Evolutionary conservation across 1,139 yeast species (phyloP).

Genomic region (Nakaseomyces bracarensis): DNA sequence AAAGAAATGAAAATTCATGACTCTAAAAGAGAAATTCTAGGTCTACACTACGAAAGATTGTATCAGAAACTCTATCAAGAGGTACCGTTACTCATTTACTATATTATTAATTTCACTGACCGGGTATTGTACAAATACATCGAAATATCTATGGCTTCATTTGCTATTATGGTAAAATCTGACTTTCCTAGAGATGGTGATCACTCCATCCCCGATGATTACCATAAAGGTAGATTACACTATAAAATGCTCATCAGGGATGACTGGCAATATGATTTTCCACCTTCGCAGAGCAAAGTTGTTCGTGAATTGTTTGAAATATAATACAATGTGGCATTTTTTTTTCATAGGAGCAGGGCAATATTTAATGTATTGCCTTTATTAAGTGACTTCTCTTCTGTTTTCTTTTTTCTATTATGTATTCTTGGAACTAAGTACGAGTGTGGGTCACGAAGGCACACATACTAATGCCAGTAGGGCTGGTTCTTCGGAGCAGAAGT

Average conservation of each 20-base stretch:
- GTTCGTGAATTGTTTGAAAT: slow-evolving; percentile 29
- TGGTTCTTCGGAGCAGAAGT: no score
- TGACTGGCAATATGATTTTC: slow-evolving; percentile 20
- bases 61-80: slow-evolving; percentile 29
- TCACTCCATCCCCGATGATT: not conserved
- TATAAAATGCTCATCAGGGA: slow-evolving; percentile 30
- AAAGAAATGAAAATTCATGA: slow-evolving; percentile 22
- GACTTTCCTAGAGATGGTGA: not conserved
- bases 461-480: no score
- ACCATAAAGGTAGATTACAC: slow-evolving; percentile 15
- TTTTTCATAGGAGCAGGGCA: no score
- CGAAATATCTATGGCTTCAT: slow-evolving; percentile 24
- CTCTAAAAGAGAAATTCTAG: slow-evolving; percentile 25
- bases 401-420: no score
- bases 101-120: slow-evolving; percentile 16
- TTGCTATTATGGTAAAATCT: slow-evolving; percentile 14
- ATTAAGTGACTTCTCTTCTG: no score
- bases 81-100: slow-evolving; percentile 27
- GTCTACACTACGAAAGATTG: slow-evolving; percentile 26
- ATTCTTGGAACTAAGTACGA: no score
- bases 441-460: no score
- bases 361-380: no score
- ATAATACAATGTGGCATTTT: no score
- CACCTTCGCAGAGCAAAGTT: slow-evolving; percentile 27
- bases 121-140: slow-evolving; percentile 22